Conservation (phyloP, 2,329 filamentous ascomycete species). For the Alternaria sp. region DNA sequence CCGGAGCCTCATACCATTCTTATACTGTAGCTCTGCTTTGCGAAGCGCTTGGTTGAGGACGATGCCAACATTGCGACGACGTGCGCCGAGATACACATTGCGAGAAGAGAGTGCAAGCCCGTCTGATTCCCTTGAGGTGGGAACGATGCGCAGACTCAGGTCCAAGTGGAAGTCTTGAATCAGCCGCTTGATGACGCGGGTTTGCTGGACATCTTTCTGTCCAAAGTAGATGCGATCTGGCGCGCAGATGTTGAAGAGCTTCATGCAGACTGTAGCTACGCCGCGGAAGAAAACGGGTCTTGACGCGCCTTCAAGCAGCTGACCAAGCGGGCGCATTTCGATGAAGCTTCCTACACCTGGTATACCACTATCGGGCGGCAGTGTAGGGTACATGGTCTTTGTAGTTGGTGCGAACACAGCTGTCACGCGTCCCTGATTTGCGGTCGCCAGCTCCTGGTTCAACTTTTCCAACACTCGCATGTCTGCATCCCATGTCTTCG, state of each 20-base stretch:
- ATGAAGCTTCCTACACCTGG: conserved; percentile 87
- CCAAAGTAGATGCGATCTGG: conserved; percentile 89
- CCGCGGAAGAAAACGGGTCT: conserved; percentile 95
- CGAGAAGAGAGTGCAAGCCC: conserved; percentile 90
- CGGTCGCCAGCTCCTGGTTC: conserved; percentile 72
- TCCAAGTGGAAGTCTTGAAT: conserved; percentile 86
- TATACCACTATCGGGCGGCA: conserved; percentile 75
- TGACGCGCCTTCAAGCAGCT: conserved; percentile 82
- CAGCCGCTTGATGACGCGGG: conserved; percentile 85
- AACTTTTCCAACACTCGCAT: conserved; percentile 70
- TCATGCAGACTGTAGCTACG: conserved; percentile 96
- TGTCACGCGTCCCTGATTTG: conserved; percentile 69
- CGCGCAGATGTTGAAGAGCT: conserved; percentile 83
- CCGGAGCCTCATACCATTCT: conserved; percentile 62
- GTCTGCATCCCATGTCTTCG: conserved; percentile 86
- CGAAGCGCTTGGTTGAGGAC: conserved; percentile 75
- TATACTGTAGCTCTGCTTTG: conserved; percentile 74
- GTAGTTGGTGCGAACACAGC: conserved; percentile 89
- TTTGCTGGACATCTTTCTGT: conserved; percentile 98
- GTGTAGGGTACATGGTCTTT: conserved; percentile 84
- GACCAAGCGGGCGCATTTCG: conserved; percentile 83
- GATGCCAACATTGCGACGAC: conserved; percentile 74
- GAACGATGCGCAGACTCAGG: conserved; percentile 74
- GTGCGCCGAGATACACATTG: conserved; percentile 87
- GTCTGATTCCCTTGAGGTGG: conserved; percentile 78